Evolutionary conservation across 2,329 filamentous ascomycete genomes (phyloP).

Genomic region (Colletotrichum sp.): DNA sequence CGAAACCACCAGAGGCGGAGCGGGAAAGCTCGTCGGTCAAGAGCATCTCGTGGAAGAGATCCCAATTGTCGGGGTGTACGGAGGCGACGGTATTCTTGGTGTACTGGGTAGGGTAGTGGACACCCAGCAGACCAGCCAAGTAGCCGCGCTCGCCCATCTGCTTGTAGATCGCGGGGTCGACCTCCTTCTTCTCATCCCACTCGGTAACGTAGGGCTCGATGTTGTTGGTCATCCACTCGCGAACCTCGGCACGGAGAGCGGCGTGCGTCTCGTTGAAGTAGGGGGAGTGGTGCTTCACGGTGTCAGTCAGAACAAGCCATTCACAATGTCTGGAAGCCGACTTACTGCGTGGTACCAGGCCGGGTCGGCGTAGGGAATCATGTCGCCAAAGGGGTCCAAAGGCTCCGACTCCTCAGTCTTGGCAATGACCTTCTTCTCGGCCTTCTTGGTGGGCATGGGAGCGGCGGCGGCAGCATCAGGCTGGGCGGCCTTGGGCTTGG

Average conservation of each 20-base stretch:
- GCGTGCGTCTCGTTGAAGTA: constrained; percentile 97
- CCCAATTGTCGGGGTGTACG: constrained; percentile 89
- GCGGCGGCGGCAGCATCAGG: constrained; percentile 48
- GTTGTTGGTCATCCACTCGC: constrained; percentile 88
- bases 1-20: constrained; percentile 86
- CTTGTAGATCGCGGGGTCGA: constrained; percentile 90
- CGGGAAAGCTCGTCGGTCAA: constrained; percentile 94
- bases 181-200: constrained; percentile 95
- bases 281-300: constrained; percentile 84
- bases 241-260: constrained; percentile 87
- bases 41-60: constrained; percentile 97
- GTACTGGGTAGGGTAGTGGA: constrained; percentile 80
- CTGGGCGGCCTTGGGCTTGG: constrained; percentile 75
- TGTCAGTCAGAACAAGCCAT: background rate
- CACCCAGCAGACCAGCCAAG: constrained; percentile 87
- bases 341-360: constrained; percentile 93
- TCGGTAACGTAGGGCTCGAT: constrained; percentile 92
- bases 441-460: constrained; percentile 43
- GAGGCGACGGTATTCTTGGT: constrained; percentile 74
- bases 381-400: constrained; percentile 82
- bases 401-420: constrained; percentile 67
- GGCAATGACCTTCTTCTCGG: constrained; percentile 39
- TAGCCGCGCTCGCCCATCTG: constrained; percentile 94
- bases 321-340: background rate
- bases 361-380: constrained; percentile 92